Percentiles rank a stretch among this genome's conserved stretches.
These are phyloP conservation scores for Saururus chinensis DNA, from an alignment of 164 flowering plant genomes.

Conservation along the genomic window DNA sequence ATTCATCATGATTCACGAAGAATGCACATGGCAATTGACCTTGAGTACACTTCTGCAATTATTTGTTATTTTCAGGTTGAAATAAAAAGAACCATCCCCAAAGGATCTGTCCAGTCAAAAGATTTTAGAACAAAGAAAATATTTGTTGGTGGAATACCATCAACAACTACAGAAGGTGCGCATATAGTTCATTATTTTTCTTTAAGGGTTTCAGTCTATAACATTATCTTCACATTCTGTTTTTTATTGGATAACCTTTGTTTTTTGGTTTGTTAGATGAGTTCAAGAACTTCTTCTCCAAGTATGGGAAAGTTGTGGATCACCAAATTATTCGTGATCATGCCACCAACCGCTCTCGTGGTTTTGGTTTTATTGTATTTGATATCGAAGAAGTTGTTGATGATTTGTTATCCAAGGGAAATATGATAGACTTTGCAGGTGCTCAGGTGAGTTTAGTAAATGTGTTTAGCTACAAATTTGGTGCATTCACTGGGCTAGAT, in stretches of 20 bases:
- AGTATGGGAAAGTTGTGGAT: conserved; percentile 73
- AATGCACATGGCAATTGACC: no score
- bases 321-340: conserved; percentile 87
- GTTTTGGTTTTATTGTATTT: conserved; percentile 86
- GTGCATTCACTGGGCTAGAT: not conserved
- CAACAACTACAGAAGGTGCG: conserved; percentile 65
- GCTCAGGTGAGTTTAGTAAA: conserved; percentile 56
- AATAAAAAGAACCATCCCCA: conserved; percentile 91
- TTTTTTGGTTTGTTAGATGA: conserved; percentile 38
- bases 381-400: conserved; percentile 82
- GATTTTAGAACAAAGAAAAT: conserved; percentile 88
- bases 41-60: no score
- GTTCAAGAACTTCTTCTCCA: conserved; percentile 67
- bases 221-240: not conserved
- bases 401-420: conserved; percentile 57
- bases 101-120: conserved; percentile 61
- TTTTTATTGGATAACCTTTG: not conserved
- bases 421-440: conserved; percentile 85
- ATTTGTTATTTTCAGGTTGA: conserved; percentile 42
- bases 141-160: conserved; percentile 94
- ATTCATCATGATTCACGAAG: no score
- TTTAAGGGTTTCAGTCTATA: not conserved
- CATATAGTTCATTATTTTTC: not conserved
- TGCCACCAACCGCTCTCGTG: conserved; percentile 74
- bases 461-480: not conserved